A percentile compares a stretch with the other conserved stretches of the same genome.
Conservation (phyloP, 1,139 yeast genomes). For the Geotrichum cucujoidarum region DNA sequence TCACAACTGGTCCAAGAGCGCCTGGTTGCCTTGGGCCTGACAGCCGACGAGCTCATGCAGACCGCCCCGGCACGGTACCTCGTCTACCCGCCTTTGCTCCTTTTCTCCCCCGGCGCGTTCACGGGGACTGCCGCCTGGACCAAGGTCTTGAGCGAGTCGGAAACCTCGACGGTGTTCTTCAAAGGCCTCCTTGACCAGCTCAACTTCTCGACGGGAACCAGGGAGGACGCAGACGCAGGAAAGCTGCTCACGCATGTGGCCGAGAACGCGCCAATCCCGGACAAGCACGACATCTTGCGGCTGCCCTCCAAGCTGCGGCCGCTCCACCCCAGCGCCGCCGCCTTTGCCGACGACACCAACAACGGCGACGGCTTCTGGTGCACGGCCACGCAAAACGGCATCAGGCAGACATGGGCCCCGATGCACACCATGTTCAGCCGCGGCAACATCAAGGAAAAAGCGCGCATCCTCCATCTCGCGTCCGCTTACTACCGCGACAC, state of each 20-base stretch:
- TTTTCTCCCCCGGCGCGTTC: conserved; percentile 42
- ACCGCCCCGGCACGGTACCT: conserved; percentile 50
- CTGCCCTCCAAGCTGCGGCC: conserved; percentile 13
- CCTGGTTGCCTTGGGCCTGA: neutral
- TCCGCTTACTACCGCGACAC: neutral
- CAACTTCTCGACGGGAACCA: conserved; percentile 16
- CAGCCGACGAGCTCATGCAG: conserved; percentile 3
- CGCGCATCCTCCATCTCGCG: conserved; percentile 45
- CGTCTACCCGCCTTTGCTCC: conserved; percentile 61
- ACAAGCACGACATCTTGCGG: conserved; percentile 28
- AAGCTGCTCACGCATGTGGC: conserved; percentile 58
- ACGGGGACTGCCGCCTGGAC: conserved; percentile 44
- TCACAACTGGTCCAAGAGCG: too few relatives aligned
- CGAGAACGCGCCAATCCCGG: conserved; percentile 61
- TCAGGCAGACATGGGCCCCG: conserved; percentile 81
- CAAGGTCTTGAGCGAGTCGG: neutral
- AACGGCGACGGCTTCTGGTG: conserved; percentile 72
- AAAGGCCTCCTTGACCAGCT: neutral
- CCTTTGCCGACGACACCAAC: conserved; percentile 51
- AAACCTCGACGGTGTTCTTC: neutral
- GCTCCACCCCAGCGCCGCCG: conserved; percentile 5
- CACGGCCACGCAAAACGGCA: conserved; percentile 62
- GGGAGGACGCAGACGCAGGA: too few relatives aligned
- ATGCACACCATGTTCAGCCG: conserved; percentile 80
- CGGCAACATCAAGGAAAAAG: conserved; percentile 83